phyloP scores from a whole-genome alignment of 345 rosid genomes.

The Toxicodendron radicans region DNA sequence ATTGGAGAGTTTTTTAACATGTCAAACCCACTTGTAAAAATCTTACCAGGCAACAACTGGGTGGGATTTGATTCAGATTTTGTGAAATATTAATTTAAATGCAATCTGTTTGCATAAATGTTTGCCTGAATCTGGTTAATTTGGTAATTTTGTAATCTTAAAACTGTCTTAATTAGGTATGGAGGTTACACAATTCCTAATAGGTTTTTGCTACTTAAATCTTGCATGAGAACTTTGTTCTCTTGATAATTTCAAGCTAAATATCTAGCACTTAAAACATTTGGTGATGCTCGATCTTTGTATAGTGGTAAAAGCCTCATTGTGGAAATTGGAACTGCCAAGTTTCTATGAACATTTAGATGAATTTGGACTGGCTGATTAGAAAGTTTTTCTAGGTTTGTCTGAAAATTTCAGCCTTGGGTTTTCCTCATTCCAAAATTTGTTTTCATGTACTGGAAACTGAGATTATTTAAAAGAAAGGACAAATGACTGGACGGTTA shows the following conservation, averaged over 20 bases:
- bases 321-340: background rate
- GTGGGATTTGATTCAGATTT: background rate
- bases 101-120: background rate
- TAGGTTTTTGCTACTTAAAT: background rate
- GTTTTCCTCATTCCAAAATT: background rate
- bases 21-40: background rate
- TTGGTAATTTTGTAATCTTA: background rate
- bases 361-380: background rate
- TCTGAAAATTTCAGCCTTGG: background rate
- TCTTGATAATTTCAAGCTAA: background rate
- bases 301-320: background rate
- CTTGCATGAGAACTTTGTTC: background rate
- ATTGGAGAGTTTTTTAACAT: background rate
- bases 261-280: background rate
- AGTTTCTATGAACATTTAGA: background rate
- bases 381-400: background rate
- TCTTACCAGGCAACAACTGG: background rate
- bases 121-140: background rate
- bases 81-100: background rate
- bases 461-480: background rate
- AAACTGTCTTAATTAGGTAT: background rate
- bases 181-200: background rate
- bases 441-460: conserved; percentile 4
- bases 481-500: background rate
- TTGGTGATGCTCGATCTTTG: background rate